Evolutionary conservation across 2,329 filamentous ascomycete species (phyloP).

Genomic region (Aspergillus sp.): DNA sequence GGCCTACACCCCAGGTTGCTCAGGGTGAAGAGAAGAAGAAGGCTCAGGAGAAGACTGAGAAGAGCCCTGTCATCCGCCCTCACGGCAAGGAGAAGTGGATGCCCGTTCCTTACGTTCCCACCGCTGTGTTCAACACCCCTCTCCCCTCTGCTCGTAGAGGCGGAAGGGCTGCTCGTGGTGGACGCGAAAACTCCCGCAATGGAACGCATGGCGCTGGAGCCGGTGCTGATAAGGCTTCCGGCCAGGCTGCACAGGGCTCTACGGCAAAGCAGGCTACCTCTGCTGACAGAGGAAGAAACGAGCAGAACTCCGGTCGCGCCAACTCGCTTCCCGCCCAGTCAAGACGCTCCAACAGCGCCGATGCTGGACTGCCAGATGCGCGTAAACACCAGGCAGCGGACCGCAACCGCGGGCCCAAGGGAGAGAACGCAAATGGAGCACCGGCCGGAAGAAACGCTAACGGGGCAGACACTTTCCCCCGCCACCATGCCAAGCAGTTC

Average conservation of each 20-base stretch:
- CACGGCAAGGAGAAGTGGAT: slow-evolving; percentile 83
- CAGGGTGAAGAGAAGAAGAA: slow-evolving; percentile 77
- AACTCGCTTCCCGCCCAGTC: slow-evolving; percentile 44
- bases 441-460: slow-evolving; percentile 32
- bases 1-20: slow-evolving; percentile 86
- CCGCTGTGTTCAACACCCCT: slow-evolving; percentile 83
- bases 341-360: slow-evolving; percentile 39
- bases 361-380: slow-evolving; percentile 33
- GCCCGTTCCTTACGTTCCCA: slow-evolving; percentile 77
- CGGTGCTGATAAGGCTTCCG: slow-evolving; percentile 38
- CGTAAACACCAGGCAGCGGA: slow-evolving; percentile 38
- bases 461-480: slow-evolving; percentile 32
- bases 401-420: slow-evolving; percentile 35
- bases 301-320: slow-evolving; percentile 39
- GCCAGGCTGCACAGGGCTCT: slow-evolving; percentile 27
- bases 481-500: slow-evolving; percentile 39
- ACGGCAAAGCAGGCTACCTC: slow-evolving; percentile 32
- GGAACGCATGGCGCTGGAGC: slow-evolving; percentile 38
- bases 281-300: slow-evolving; percentile 39
- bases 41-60: slow-evolving; percentile 64
- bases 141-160: slow-evolving; percentile 58
- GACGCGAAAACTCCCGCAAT: slow-evolving; percentile 53
- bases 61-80: slow-evolving; percentile 58
- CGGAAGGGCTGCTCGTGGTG: slow-evolving; percentile 58
- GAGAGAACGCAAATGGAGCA: slow-evolving; percentile 31